phyloP scores from a whole-genome alignment of 306 rosid genomes.

The Quercus dentata region DNA sequence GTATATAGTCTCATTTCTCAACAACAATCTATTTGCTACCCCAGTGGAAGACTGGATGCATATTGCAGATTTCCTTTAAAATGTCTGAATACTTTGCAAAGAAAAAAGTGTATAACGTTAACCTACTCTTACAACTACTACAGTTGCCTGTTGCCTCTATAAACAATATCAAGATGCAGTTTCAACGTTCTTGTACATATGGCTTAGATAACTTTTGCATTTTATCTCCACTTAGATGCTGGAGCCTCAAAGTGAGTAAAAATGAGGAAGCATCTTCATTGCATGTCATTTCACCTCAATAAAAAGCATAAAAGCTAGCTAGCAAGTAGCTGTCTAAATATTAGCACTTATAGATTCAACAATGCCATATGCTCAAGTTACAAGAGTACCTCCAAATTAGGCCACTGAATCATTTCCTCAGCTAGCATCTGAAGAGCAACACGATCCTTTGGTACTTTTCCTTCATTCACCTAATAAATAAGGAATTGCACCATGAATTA shows the following conservation, averaged over 20 bases:
- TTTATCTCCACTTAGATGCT: not conserved
- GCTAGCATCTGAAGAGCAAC: slow-evolving; percentile 71
- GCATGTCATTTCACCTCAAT: not conserved
- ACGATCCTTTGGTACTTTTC: slow-evolving; percentile 67
- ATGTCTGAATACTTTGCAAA: not conserved
- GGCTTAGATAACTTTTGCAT: not conserved
- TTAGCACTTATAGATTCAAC: not conserved
- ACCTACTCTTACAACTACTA: not conserved
- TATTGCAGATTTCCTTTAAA: not conserved
- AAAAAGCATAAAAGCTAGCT: not conserved
- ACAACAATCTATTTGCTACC: not conserved
- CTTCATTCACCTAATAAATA: slow-evolving; percentile 70
- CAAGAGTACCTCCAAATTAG: slow-evolving; percentile 78
- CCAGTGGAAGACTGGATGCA: not conserved
- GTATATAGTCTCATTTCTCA: not conserved
- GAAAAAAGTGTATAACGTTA: not conserved
- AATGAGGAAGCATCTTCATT: not conserved
- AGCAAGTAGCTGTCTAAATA: not conserved
- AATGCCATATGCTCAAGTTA: slow-evolving; percentile 12
- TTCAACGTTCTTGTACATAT: not conserved
- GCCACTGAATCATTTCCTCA: slow-evolving; percentile 90
- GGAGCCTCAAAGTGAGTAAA: not conserved
- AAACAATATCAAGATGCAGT: not conserved
- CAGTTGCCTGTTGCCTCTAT: not conserved
- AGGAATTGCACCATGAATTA: slow-evolving; percentile 7